These are phyloP conservation scores for Arthrobotrys sphaeroides DNA, from an alignment of 2,329 filamentous ascomycete genomes.

Conservation along the genomic window DNA sequence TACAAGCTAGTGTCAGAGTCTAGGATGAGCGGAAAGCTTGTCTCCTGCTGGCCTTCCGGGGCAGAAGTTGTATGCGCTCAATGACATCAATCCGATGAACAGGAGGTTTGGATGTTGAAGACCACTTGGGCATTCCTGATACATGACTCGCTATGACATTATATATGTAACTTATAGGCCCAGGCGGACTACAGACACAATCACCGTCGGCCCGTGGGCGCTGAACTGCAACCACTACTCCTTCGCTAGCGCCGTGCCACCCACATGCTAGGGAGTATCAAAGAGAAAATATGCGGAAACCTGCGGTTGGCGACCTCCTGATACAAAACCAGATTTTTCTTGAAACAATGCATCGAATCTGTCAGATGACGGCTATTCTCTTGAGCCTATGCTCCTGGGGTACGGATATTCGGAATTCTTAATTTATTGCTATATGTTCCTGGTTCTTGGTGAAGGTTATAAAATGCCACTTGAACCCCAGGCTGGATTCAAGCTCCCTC, in stretches of 20 bases:
- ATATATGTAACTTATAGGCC: constrained; percentile 17
- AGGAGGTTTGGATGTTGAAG: neutral
- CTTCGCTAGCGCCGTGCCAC: constrained; percentile 5
- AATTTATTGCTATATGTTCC: constrained; percentile 27
- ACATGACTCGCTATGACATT: constrained; percentile 17
- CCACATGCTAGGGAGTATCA: neutral
- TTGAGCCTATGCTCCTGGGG: neutral
- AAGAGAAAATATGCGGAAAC: neutral
- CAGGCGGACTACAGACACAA: constrained; percentile 32
- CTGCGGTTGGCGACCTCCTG: constrained; percentile 4
- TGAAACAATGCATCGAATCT: constrained; percentile 26
- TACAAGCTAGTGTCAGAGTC: neutral
- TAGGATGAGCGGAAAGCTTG: too few relatives aligned
- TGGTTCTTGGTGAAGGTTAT: constrained; percentile 17
- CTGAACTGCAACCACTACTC: constrained; percentile 8
- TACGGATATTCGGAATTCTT: constrained; percentile 30
- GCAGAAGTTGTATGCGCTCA: too few relatives aligned
- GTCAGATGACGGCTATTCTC: constrained; percentile 12
- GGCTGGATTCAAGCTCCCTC: neutral
- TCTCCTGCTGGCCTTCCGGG: too few relatives aligned
- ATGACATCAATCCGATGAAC: neutral
- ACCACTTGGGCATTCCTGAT: neutral
- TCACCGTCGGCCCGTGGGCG: constrained; percentile 40
- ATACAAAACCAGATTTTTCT: constrained; percentile 22
- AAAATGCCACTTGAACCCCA: constrained; percentile 25